phyloP scores from a whole-genome alignment of 345 rosid species.

The Salix dunnii region DNA sequence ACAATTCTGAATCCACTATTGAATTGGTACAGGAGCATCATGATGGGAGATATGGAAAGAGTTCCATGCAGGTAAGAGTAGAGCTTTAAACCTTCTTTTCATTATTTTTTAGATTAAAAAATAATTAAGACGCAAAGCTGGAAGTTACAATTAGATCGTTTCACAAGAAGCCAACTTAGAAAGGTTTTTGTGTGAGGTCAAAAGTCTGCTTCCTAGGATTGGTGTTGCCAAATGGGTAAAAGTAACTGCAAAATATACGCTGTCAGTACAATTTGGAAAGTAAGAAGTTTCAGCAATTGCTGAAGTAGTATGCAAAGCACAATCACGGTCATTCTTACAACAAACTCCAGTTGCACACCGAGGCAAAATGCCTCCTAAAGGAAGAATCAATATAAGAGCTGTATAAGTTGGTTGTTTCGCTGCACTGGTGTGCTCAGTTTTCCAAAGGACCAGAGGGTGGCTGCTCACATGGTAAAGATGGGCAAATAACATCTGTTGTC shows the following conservation, averaged over 20 bases:
- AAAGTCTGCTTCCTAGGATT: neutral
- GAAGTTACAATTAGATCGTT: neutral
- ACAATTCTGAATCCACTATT: slow-evolving; percentile 32
- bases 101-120: neutral
- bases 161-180: neutral
- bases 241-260: neutral
- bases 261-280: neutral
- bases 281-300: neutral
- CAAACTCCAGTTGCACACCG: neutral
- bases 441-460: neutral
- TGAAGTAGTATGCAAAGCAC: neutral
- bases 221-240: neutral
- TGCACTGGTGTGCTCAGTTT: neutral
- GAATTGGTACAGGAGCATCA: slow-evolving; percentile 22
- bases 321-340: neutral
- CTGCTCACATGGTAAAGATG: neutral
- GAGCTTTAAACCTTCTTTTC: neutral
- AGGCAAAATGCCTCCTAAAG: neutral
- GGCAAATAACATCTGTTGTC: neutral
- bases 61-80: slow-evolving; percentile 54
- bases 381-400: neutral
- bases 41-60: slow-evolving; percentile 24
- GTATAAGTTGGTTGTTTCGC: neutral
- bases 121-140: neutral
- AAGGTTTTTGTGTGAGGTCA: neutral